Conservation (phyloP, 2,329 filamentous ascomycete genomes). For the Colletotrichum godetiae region DNA sequence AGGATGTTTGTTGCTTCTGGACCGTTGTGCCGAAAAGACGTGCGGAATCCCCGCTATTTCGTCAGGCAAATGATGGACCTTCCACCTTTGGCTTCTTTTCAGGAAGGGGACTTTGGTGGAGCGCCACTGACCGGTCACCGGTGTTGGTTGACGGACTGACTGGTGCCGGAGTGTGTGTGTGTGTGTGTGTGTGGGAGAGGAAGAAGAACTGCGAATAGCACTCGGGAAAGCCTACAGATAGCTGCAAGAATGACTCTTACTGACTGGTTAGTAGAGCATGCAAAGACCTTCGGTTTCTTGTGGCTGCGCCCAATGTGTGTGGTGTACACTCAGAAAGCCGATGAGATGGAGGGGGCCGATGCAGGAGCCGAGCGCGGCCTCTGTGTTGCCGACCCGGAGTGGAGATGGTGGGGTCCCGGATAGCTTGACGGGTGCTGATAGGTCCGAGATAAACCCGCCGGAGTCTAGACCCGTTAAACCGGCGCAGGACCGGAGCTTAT, state of each 20-base stretch:
- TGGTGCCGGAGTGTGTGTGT: background rate
- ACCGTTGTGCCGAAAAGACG: constrained; percentile 11
- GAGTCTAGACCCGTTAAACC: constrained; percentile 9
- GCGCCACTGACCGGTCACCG: constrained; percentile 21
- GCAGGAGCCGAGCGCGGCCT: constrained; percentile 32
- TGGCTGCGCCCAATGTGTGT: background rate
- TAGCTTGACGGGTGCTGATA: background rate
- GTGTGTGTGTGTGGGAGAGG: background rate
- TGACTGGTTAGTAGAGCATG: background rate
- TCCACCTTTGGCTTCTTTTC: background rate
- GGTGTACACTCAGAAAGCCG: background rate
- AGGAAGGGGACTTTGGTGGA: constrained; percentile 1
- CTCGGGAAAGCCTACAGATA: background rate
- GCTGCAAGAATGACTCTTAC: background rate
- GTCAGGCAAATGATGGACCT: constrained; percentile 26
- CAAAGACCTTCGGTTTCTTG: background rate
- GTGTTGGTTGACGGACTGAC: background rate
- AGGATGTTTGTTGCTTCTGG: background rate
- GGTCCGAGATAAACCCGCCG: constrained; percentile 21
- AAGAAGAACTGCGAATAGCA: background rate
- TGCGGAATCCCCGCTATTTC: constrained; percentile 32
- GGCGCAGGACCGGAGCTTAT: constrained; percentile 21
- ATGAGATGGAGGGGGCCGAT: background rate
- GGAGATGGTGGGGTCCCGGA: constrained; percentile 5
- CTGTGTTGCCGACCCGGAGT: constrained; percentile 21